Base-by-base conservation (phyloP, 2,329 filamentous ascomycete genomes). In the Phialophora expanda region DNA sequence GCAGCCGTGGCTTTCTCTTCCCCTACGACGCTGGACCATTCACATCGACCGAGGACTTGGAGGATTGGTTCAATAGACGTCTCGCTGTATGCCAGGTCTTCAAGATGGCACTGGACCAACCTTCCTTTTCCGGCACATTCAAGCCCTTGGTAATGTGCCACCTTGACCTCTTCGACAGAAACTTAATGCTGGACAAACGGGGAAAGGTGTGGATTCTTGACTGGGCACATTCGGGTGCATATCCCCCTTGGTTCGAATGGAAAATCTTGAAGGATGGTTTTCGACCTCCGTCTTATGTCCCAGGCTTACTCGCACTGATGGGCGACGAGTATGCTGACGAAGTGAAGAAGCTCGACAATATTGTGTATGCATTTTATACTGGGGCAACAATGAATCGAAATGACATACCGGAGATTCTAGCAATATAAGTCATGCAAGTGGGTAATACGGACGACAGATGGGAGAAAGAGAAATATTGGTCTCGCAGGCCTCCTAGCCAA, bases 171-270 rank as follows among this genome's bases (percentile, higher is more conserved):
- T 50, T 50, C 46, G n/a, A n/a, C n/a, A n/a, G 46, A 50, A 50
- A 50, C 22, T n/a, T 50, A 50, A 50, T 50, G 46, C 46, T 50
- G 46, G 46, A 50, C 46, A 50, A 50, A 20, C 11, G 22, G 22
- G 46, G 22, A 24, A 50, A 8, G 46, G 46, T 50, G 46, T 50
- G 46, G 51, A 28, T 54, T 30, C 51, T 54, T 54, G 22, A 54
- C 22, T 54, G 51, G 51, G 2, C 20, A 26, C 26, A 26, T 11
- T 4, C 53, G 30, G 53, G 53, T 17, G 53, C 4, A 30, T 56
- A 56, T 56, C 53, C 53, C 9, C 53, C 53, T 26, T 56, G 53
- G 53, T 30, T 56, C 53, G 53, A 56, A 22, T 50, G 46, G 46
- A 50, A 50, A 26, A 50, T 20, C 9, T 17, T 50, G 46, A 22